phyloP scores from a whole-genome alignment of 257 asterid genomes.

The Penstemon barbatus region DNA sequence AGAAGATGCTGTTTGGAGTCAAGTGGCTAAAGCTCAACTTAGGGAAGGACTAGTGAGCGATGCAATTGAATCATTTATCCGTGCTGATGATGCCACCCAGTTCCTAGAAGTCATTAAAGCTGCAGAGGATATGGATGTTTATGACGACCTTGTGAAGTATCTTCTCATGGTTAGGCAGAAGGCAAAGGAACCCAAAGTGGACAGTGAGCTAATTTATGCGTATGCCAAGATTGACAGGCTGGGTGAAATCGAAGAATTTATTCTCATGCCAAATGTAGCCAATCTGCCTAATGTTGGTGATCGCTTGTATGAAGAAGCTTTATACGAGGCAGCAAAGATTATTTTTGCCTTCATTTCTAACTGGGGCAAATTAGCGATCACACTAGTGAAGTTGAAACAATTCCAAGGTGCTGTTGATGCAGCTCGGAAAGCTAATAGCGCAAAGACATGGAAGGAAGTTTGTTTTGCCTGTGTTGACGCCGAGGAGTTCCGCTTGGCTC shows the following conservation, averaged over 20 bases:
- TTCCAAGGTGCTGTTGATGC: constrained; percentile 99
- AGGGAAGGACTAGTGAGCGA: constrained; percentile 97
- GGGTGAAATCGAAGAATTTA: constrained; percentile 94
- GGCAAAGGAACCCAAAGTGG: constrained; percentile 94
- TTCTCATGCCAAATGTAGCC: constrained; percentile 99
- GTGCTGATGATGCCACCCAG: constrained; percentile 92
- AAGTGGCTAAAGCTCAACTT: constrained; percentile 96
- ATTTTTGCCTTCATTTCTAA: constrained; percentile 87
- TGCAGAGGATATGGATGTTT: constrained; percentile 82
- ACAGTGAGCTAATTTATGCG: constrained; percentile 95
- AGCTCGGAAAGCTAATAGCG: constrained; percentile 93
- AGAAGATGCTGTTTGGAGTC: constrained; percentile 99
- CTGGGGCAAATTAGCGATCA: constrained; percentile 94
- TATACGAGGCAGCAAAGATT: constrained; percentile 97
- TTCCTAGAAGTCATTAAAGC: constrained; percentile 90
- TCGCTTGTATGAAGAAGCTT: constrained; percentile 93
- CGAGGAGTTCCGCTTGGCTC: constrained; percentile 99
- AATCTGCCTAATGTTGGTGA: constrained; percentile 97
- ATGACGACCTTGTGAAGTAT: constrained; percentile 93
- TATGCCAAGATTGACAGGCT: constrained; percentile 95
- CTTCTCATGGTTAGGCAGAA: constrained; percentile 97
- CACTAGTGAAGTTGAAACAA: constrained; percentile 84
- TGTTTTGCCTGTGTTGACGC: constrained; percentile 99
- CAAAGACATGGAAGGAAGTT: constrained; percentile 96
- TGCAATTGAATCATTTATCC: constrained; percentile 96